Base-by-base conservation (phyloP, 2,329 filamentous ascomycete species). In the Blastomyces silverae region DNA sequence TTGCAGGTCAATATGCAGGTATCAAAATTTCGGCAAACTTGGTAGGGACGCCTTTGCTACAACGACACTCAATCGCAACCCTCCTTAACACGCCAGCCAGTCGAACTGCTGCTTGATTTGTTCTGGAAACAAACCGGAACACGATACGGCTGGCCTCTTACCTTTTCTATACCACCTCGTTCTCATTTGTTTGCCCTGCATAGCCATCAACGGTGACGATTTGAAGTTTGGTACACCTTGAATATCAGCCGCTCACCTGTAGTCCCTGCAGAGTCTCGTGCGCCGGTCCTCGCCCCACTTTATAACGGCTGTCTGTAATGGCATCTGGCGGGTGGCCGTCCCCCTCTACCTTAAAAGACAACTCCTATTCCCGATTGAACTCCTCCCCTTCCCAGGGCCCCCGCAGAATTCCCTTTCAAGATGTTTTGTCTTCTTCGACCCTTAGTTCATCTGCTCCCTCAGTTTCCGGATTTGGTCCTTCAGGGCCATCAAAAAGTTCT, bases 1-100 rank as follows among this genome's bases (percentile, higher is more conserved):
- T 74, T 71, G 70, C 69, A 72, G 73, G 75, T 70, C 76, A 79
- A 78, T 71, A 79, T 79, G 77, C 77, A 77, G 73, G 75, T 72
- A 76, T 74, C 75, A 75, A 77, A 72, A 73, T 70, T 72, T 64
- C 37, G 72, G 70, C 70, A 73, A 72, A 73, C 73, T 73, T 74
- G 72, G 72, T 77, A 73, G 75, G 72, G 73, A 76, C 73, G 73
- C 74, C 72, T 73, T 74, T 75, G 71, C 72, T 73, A 67, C 69
- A 71, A 53, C 42, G 37, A 50, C 44, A 44, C 59, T 61, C 59
- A 61, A 46, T 60, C 42, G 22, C 57, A 31, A 31, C 57, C 37
- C 57, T 60, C 22, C 57, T 46, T 17, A n/a, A 61, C 44, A 22
- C 25, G 13, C 59, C 44, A 34, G 25, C 59, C 59, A 48, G 46